Evolutionary conservation across 2,329 filamentous ascomycete species (phyloP).

Genomic region (Delphinella strobiligena): DNA sequence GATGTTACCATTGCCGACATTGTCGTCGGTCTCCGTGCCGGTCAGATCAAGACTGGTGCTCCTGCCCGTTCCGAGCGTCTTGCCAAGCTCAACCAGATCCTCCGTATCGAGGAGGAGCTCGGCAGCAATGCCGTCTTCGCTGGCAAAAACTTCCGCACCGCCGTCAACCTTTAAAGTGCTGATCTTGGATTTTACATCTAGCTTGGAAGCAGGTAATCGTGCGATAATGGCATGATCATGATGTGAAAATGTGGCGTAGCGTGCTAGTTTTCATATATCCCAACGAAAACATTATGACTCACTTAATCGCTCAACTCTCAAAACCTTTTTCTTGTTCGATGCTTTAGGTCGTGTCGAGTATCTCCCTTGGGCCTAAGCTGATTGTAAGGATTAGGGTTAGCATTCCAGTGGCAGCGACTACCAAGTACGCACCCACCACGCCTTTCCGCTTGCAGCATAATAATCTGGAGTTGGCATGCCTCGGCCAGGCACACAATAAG

Average conservation of each 20-base stretch:
- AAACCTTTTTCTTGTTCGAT: too few relatives aligned
- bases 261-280: neutral
- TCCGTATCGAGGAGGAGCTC: conserved; percentile 98
- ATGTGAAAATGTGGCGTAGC: too few relatives aligned
- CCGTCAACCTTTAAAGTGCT: conserved; percentile 66
- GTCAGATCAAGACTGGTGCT: conserved; percentile 98
- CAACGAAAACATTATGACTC: too few relatives aligned
- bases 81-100: conserved; percentile 99
- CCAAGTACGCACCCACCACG: too few relatives aligned
- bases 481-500: too few relatives aligned
- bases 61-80: conserved; percentile 94
- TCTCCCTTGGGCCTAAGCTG: too few relatives aligned
- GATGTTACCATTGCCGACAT: conserved; percentile 99
- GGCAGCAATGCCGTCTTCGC: conserved; percentile 79
- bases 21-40: conserved; percentile 87
- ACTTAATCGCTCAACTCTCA: too few relatives aligned
- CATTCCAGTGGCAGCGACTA: too few relatives aligned
- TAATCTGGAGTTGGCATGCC: too few relatives aligned
- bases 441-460: too few relatives aligned
- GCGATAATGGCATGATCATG: neutral
- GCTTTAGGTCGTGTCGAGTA: too few relatives aligned
- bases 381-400: too few relatives aligned
- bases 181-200: neutral
- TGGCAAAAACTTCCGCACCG: conserved; percentile 79
- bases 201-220: neutral